Percentiles rank a stretch among this genome's conserved stretches.
Evolutionary conservation across 257 asterid species (phyloP).

Genomic region (Przewalskia tangutica): DNA sequence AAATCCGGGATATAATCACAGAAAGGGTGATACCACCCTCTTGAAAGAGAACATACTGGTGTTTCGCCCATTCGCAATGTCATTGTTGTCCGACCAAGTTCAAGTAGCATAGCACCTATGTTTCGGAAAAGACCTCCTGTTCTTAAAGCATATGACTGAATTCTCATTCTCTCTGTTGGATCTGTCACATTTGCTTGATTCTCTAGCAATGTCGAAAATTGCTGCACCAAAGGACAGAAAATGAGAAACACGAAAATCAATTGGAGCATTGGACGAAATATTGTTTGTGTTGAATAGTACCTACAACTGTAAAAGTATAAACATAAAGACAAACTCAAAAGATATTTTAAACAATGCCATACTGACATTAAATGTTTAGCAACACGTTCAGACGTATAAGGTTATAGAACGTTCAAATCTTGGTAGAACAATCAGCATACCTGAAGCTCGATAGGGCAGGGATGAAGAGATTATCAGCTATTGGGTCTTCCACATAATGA

Average conservation of each 20-base stretch:
- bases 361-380: neutral
- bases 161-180: constrained; percentile 55
- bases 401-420: neutral
- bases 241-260: neutral
- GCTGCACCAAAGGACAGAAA: constrained; percentile 32
- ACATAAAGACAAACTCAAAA: neutral
- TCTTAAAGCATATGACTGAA: constrained; percentile 66
- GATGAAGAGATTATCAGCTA: neutral
- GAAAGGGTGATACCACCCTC: neutral
- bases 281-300: neutral
- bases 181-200: constrained; percentile 51
- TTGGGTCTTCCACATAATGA: neutral
- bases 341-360: neutral
- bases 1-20: neutral
- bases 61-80: constrained; percentile 86
- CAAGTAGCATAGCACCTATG: constrained; percentile 78
- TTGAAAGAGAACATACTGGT: constrained; percentile 39
- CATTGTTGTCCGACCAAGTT: constrained; percentile 89
- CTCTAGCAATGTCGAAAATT: constrained; percentile 54
- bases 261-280: neutral
- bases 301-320: neutral
- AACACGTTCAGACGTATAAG: neutral
- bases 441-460: neutral
- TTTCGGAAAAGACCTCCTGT: constrained; percentile 68
- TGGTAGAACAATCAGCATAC: neutral